These are phyloP conservation scores for Pythium pyrilobum DNA, from an alignment of 352 stramenopile genomes.

Conservation along the genomic window DNA sequence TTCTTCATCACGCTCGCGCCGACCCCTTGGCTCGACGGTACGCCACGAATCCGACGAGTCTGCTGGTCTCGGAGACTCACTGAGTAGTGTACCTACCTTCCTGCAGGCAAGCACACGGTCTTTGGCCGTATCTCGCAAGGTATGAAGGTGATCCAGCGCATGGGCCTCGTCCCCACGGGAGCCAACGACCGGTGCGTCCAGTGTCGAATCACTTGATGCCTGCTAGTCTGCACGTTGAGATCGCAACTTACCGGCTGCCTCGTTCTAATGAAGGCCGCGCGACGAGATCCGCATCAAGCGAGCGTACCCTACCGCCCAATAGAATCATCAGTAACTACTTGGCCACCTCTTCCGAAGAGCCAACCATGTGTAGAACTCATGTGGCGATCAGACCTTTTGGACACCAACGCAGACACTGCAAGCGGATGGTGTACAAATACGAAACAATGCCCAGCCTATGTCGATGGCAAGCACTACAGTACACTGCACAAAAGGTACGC, in stretches of 20 bases:
- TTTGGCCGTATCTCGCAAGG: constrained; percentile 90
- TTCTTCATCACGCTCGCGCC: constrained; percentile 94
- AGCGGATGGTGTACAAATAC: too few relatives aligned
- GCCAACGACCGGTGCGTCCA: constrained; percentile 71
- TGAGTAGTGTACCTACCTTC: constrained; percentile 13
- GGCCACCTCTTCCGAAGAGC: too few relatives aligned
- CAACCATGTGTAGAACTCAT: too few relatives aligned
- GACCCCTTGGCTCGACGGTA: constrained; percentile 92
- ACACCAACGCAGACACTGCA: too few relatives aligned
- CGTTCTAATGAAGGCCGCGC: constrained; percentile 39
- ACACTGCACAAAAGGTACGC: too few relatives aligned
- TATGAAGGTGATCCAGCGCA: constrained; percentile 92
- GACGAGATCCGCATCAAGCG: constrained; percentile 74
- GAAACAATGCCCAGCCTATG: too few relatives aligned
- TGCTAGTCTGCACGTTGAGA: too few relatives aligned
- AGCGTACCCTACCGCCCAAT: constrained; percentile 60
- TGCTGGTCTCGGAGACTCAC: not conserved
- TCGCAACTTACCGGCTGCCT: not conserved
- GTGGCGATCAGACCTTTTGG: too few relatives aligned
- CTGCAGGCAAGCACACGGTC: constrained; percentile 89
- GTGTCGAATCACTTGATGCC: not conserved
- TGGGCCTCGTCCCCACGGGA: constrained; percentile 86
- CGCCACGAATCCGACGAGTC: not conserved
- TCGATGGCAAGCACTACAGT: too few relatives aligned
- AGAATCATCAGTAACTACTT: constrained; percentile 10